A percentile compares a stretch with the other conserved stretches of the same genome.
Conservation (phyloP, 371 early-diverging fungal species). For the Fennellomyces sp. region DNA sequence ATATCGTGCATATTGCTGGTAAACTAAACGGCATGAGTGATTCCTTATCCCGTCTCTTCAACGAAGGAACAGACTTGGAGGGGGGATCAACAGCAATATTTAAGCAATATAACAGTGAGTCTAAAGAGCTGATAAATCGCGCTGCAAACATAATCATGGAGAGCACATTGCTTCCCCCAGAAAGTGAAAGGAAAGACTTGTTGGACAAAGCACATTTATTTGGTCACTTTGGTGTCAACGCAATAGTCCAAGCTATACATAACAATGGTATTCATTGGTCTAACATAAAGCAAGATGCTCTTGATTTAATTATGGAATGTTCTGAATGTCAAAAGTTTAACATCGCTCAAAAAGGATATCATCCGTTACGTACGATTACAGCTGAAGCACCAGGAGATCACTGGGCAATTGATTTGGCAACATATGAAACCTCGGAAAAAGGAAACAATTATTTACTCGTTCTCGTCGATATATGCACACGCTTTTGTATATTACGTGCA, state of each 20-base stretch:
- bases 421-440: neutral
- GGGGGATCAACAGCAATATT: neutral
- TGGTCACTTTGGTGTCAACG: constrained; percentile 24
- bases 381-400: constrained; percentile 20
- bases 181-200: constrained; percentile 8
- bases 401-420: constrained; percentile 16
- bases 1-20: constrained; percentile 13
- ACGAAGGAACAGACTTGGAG: neutral
- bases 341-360: constrained; percentile 11
- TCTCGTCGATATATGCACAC: constrained; percentile 25
- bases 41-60: constrained; percentile 6
- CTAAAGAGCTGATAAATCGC: neutral
- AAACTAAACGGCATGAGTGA: constrained; percentile 4
- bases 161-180: neutral
- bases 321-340: constrained; percentile 15
- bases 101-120: neutral
- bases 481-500: constrained; percentile 18
- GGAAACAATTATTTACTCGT: constrained; percentile 22
- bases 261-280: constrained; percentile 18
- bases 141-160: neutral
- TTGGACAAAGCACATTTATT: constrained; percentile 12
- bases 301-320: constrained; percentile 10
- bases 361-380: constrained; percentile 12
- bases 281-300: constrained; percentile 17
- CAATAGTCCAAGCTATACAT: constrained; percentile 13